Evolutionary conservation across 2,329 filamentous ascomycete genomes (phyloP), one percentile per base, ranked within the genome.

Genomic region (Fusarium guadeloupense): DNA sequence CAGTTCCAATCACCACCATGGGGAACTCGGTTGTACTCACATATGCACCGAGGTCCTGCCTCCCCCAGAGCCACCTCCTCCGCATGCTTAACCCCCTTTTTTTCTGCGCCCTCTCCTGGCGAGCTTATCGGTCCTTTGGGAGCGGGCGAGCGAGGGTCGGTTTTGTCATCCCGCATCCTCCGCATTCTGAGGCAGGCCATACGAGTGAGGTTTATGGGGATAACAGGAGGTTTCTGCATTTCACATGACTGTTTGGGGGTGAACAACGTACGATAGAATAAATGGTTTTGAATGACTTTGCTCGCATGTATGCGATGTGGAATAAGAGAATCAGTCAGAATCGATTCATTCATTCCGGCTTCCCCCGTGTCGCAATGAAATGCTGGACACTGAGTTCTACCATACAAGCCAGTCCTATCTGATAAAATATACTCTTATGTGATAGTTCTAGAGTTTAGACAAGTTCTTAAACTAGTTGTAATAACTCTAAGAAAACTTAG

Each of bases 11-110:
- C 51, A 38, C 51, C 31, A 37, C 33, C 42, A 47, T 34, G 49
- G 49, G 49, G 47, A 43, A 39, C 49, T 52, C 49, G 49, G 49
- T 48, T 37, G 49, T 39, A 43, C 51, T 54, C 51, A 37, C 51
- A 12, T 14, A 17, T 54, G 20, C 50, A 20, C 54, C 54, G 46
- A 59, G 23, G 14, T 46, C 39, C 41, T 40, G 40, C 40, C 55
- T 59, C 55, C 55, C 55, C 55, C 55, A 54, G 55, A 59, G 55
- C 47, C 54, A 59, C 52, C 46, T 59, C 55, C 55, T 50, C 48
- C 55, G 41, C 50, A 41, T n/a, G 7, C 6, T 34, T 5, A 35
- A 12, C 23, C 21, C 49, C 49, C 54, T 45, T 12, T 31, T 49
- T 58, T 56, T 57, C 50, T 28, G n/a, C n/a, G n/a, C n/a, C n/a